Evolutionary conservation across 768 basidiomycete species (phyloP), one percentile per base, ranked within the genome.

Genomic region (Boletus vinaceobasis): DNA sequence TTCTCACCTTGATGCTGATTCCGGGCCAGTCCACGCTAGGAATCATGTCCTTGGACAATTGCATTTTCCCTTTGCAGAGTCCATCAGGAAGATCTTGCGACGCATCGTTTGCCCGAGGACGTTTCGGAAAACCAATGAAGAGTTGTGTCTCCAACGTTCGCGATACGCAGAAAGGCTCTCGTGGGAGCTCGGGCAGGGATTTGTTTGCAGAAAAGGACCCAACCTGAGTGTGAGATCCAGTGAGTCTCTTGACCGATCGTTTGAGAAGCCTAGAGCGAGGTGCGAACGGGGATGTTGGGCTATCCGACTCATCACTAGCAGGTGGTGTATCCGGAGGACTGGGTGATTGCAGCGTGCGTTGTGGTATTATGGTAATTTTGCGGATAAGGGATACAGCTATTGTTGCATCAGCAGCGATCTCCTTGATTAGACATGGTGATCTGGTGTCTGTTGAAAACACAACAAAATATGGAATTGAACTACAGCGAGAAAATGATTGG

Each of bases 341-440:
- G 1, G 79, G 77, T 5, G 79, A 73, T 29, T 73, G 66, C 2
- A 64, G 57, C 1, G 72, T 59, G 17, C 73, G 71, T 48, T 81
- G 77, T 11, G 57, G 58, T 9, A 76, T 78, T 57, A 86, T 73
- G 27, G 74, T 77, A 19, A 87, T 75, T 64, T 84, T 80, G 35
- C 85, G 84, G 57, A 83, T 65, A 26, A 90, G 75, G 0, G 83
- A 83, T 11, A 88, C 80, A n/a, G 80, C 79, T 32, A 88, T 82
- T 13, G 85, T 86, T 7, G 88, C 84, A 64, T 88, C 87, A 5
- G 84, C 63, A 8, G 86, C 82, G 35, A 89, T 86, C 63, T 89
- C 86, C 54, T 77, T 78, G 9, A 83, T 78, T 32, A 88, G 71
- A 11, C 69, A 59, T 2, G 75, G 68, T 17, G 82, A 85, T 38